Evolutionary conservation across 306 rosid genomes (phyloP).

Genomic region (Corylus heterophylla): DNA sequence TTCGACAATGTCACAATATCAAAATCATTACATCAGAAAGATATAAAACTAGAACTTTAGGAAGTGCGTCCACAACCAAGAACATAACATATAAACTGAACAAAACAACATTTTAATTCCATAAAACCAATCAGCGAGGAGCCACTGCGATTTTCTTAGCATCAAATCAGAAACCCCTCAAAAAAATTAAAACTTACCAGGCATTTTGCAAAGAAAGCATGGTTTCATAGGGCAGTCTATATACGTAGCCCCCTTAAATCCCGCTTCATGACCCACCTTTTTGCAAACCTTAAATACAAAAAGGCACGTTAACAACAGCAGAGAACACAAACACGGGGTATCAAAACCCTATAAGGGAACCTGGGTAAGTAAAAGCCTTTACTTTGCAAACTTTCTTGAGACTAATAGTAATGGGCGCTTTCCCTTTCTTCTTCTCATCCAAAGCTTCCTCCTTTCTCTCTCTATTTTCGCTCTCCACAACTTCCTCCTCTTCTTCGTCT

Average conservation of each 20-base stretch:
- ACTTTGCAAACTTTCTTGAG: conserved; percentile 93
- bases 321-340: not conserved
- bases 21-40: not conserved
- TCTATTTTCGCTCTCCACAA: conserved; percentile 20
- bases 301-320: not conserved
- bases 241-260: conserved; percentile 91
- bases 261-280: conserved; percentile 94
- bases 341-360: not conserved
- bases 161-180: not conserved
- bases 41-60: not conserved
- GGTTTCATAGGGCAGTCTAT: conserved; percentile 99
- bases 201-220: conserved; percentile 93
- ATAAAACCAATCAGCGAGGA: not conserved
- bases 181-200: conserved; percentile 46
- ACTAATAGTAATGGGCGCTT: conserved; percentile 54
- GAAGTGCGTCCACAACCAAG: not conserved
- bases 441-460: conserved; percentile 40
- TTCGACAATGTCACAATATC: not conserved
- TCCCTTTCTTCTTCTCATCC: conserved; percentile 54
- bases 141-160: not conserved
- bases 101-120: not conserved
- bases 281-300: conserved; percentile 65
- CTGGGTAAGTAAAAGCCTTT: not conserved
- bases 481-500: conserved; percentile 28
- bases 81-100: not conserved